A percentile compares a stretch with the other conserved stretches of the same genome.
Evolutionary conservation across 225 moss, liverwort and hornwort species (phyloP).

Genomic region (Physcomitrellopsis africana): DNA sequence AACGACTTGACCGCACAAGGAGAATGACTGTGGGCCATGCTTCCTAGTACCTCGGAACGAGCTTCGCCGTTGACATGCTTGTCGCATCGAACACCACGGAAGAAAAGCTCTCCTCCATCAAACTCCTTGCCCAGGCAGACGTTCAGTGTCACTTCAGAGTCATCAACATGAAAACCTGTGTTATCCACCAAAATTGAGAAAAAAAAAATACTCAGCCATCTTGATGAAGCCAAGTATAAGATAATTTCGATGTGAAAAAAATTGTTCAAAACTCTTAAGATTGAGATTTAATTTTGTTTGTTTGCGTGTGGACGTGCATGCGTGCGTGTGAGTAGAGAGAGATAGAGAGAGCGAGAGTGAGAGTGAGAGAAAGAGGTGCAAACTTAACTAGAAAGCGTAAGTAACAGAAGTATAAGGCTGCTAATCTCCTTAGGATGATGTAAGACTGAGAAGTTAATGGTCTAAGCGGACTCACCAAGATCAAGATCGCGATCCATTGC

Average conservation of each 20-base stretch:
- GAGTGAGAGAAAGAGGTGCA: no score
- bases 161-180: conserved; percentile 98
- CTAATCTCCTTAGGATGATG: neutral
- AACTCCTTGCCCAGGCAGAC: conserved; percentile 99
- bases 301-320: neutral
- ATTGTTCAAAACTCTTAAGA: neutral
- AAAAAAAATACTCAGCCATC: conserved; percentile 22
- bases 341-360: no score
- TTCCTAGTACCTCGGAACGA: conserved; percentile 78
- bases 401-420: no score
- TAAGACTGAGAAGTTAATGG: conserved; percentile 15
- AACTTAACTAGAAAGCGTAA: no score
- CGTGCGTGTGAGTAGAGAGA: no score
- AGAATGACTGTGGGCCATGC: conserved; percentile 1
- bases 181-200: conserved; percentile 50
- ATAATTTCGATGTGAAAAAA: conserved; percentile 5
- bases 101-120: conserved; percentile 97
- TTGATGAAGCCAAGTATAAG: neutral
- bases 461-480: conserved; percentile 69
- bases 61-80: conserved; percentile 99
- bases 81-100: conserved; percentile 97
- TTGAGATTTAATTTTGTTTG: neutral
- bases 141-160: conserved; percentile 99
- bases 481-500: conserved; percentile 99
- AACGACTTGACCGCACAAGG: conserved; percentile 2